Base-by-base conservation (phyloP, 371 early-diverging fungal genomes). In the Haplosporangium sp. region DNA sequence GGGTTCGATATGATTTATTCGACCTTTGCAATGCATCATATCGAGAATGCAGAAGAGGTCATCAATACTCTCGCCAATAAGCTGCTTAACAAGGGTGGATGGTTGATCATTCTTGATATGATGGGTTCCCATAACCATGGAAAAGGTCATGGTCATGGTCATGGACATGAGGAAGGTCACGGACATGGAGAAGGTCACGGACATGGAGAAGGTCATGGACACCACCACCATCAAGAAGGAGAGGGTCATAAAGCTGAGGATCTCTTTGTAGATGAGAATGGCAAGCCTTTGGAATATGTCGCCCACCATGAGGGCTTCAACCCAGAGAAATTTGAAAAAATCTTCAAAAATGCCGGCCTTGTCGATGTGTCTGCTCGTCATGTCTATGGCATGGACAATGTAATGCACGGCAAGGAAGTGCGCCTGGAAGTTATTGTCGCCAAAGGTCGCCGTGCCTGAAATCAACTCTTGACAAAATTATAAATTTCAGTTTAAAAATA, bases 11-110 rank as follows among this genome's bases (percentile, higher is more conserved):
- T 79, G 55, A 63, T 74, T 13, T 71, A 57, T 11, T 67, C 74
- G 13, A 74, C 53, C 65, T 70, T 42, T 59, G 74, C 71, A 15
- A 37, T 79, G 79, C 79, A 79, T n/a, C 79, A 79, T 61, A 74
- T 79, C 55, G 74, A 79, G 38, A 68, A 79, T 27, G 60, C 58
- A 27, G 61, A 70, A n/a, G 65, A 62, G 0, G 40, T 60, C 10
- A 39, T 74, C 37, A 39, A 71, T 27, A 57, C 69, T 0, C 6
- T 79, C 7, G 67, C 61, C 13, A 9, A 60, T 27, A 74, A 74
- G 44, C 4, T 79, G 39, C 62, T 79, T 44, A 71, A 70, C 68
- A 59, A 60, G 34, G 63, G 63, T 27, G 79, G 79, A 15, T 79
- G 79, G 79, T 40, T 79, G 44, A 71, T 79, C 44, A 50, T 74